Base-by-base conservation (phyloP, 2,329 filamentous ascomycete species). In the Verticillium longisporum region DNA sequence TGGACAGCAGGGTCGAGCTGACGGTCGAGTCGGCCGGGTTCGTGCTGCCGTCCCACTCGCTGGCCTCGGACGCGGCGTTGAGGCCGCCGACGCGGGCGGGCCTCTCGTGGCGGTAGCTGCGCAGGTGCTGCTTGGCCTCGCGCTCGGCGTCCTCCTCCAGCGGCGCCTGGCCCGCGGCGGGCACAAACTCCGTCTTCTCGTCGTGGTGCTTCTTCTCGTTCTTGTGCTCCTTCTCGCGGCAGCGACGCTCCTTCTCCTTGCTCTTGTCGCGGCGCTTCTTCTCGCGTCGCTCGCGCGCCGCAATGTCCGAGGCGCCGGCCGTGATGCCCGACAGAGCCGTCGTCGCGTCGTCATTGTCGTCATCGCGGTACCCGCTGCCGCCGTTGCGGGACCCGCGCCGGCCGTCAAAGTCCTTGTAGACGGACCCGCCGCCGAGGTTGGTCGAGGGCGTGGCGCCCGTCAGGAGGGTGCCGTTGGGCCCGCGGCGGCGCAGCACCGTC, bases 71-170 rank as follows among this genome's bases (percentile, higher is more conserved):
- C 66, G 89, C 82, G 68, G 88, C 88, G 76, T 98, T 98, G 73
- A 98, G 78, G 21, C 94, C 94, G 37, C 94, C 94, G 1, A 98
- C 92, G 58, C 90, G 84, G 0, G 94, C 94, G 1, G 92, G 80
- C 73, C 88, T 91, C 77, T 98, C 94, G 70, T 92, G 83, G 31
- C 93, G 90, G 79, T 98, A 98, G 37, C 86, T 86, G 62, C 89
- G 86, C 61, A 98, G 84, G 63, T 95, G 88, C 56, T 85, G 78
- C 67, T 87, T 80, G 31, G 84, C 87, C 59, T 80, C 80, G 45
- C 81, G 82, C 71, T 90, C 88, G 68, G 86, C 86, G 33, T 80
- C 75, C 67, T 85, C 83, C n/a, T 14, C 14, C 38, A 26, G 41
- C n/a, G 87, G 74, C 15, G 84, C 74, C 38, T 6, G 15, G 3